Evolutionary conservation across 2,329 filamentous ascomycete species (phyloP), one percentile per base, ranked within the genome.

Genomic region (Fusarium tuaranense): DNA sequence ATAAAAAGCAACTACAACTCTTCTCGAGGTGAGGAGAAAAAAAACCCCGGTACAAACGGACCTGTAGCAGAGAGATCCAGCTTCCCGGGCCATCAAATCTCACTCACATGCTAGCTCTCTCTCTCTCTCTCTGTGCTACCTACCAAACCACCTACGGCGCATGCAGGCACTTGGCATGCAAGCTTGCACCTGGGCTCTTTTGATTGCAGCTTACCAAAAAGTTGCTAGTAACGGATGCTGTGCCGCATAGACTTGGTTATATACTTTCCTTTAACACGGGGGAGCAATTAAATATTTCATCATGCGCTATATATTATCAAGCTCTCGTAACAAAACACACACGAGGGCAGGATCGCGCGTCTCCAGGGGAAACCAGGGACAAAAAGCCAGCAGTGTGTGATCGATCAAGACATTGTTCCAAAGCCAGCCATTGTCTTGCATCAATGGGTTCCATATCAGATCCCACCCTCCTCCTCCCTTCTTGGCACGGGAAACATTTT

Each of bases 331-430:
- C 18, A 27, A 51, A 51, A n/a, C n/a, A 61, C 41, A 38, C 25
- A 39, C 32, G n/a, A 20, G 27, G 38, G 51, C 55, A 70, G 66
- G 60, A 73, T 73, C 70, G 69, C 70, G 69, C 39, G 73, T 76
- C 60, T 67, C 71, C 44, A 68, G 46, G 61, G 66, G 63, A 63
- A 39, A 73, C 51, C 60, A 70, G 63, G 39, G 65, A 59, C 55
- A 53, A 16, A 51, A 53, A 34, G 18, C 53, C 61, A 32, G 20
- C 51, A 38, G n/a, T n/a, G 38, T 9, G 27, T 44, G 41, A 51
- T 53, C 13, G 36, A 32, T 51, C 68, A 65, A 71, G 68, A 73
- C 58, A 73, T 71, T 71, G 69, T 65, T 57, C 70, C 64, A 64
- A 34, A 59, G 41, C 59, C 59, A 59, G 41, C 59, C 59, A 34